Evolutionary conservation across 2,329 filamentous ascomycete species (phyloP).

Genomic region (Zymoseptoria brevis): DNA sequence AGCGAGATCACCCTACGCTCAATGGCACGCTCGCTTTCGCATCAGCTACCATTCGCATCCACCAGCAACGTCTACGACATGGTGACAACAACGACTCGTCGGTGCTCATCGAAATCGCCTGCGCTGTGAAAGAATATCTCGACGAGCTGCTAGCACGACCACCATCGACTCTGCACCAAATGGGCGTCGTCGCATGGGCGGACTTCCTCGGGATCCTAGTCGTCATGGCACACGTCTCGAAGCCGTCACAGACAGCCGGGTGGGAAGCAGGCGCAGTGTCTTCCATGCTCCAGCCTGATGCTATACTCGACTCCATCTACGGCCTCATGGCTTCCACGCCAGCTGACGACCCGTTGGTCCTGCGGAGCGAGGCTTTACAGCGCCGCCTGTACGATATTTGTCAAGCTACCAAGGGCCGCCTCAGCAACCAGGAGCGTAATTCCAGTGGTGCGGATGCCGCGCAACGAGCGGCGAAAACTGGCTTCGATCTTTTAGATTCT

Average conservation of each 20-base stretch:
- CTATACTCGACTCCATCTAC: conserved; percentile 14
- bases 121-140: conserved; percentile 22
- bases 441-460: neutral
- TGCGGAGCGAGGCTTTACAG: conserved; percentile 13
- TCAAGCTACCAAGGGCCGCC: conserved; percentile 15
- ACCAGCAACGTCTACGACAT: conserved; percentile 15
- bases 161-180: conserved; percentile 16
- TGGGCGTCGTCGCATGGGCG: conserved; percentile 22
- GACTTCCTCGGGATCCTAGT: conserved; percentile 19
- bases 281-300: conserved; percentile 20
- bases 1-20: conserved; percentile 18
- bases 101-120: conserved; percentile 20
- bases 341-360: conserved; percentile 13
- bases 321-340: conserved; percentile 16
- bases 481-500: conserved; percentile 1
- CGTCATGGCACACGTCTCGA: conserved; percentile 16
- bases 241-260: conserved; percentile 10
- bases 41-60: conserved; percentile 16
- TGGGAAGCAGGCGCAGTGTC: conserved; percentile 22
- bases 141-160: conserved; percentile 20
- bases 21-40: conserved; percentile 12
- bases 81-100: conserved; percentile 13
- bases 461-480: conserved; percentile 1
- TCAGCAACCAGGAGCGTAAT: conserved; percentile 5
- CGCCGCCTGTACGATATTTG: conserved; percentile 13